Percentiles rank a stretch among this genome's conserved stretches.
These are phyloP conservation scores for Dothideomycetes sp. DNA, from an alignment of 2,329 filamentous ascomycete species.

Conservation along the genomic window DNA sequence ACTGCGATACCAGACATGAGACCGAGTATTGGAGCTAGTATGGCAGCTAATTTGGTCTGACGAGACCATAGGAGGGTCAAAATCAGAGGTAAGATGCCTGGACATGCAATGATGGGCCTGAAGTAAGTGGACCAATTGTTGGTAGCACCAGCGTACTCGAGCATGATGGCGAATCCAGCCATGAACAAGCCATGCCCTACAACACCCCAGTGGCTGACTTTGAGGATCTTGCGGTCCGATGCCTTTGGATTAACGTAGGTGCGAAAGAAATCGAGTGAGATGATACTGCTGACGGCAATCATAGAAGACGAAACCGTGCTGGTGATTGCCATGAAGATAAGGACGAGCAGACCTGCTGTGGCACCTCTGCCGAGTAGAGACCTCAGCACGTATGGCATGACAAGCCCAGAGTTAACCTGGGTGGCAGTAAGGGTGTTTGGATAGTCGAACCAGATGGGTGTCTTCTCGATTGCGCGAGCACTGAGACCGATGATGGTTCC, in stretches of 20 bases:
- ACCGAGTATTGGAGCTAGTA: conserved; percentile 35
- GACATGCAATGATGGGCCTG: conserved; percentile 30
- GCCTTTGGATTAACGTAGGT: conserved; percentile 39
- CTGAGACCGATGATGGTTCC: conserved; percentile 37
- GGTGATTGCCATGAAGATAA: conserved; percentile 43
- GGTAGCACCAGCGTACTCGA: conserved; percentile 38
- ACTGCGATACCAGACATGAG: conserved; percentile 32
- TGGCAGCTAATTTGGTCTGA: conserved; percentile 34
- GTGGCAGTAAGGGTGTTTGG: conserved; percentile 28
- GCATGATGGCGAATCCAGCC: conserved; percentile 34
- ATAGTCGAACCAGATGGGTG: conserved; percentile 34
- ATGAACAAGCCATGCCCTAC: conserved; percentile 38
- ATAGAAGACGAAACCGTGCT: conserved; percentile 39
- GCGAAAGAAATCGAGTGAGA: conserved; percentile 40
- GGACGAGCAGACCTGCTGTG: conserved; percentile 33
- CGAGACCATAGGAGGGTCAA: conserved; percentile 34
- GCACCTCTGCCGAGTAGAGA: conserved; percentile 33
- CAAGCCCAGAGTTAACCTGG: conserved; percentile 33
- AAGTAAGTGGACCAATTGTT: conserved; percentile 37
- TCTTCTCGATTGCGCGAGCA: conserved; percentile 34
- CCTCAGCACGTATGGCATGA: conserved; percentile 36
- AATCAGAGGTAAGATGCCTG: conserved; percentile 34
- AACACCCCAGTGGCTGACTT: conserved; percentile 37
- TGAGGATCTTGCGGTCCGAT: conserved; percentile 30
- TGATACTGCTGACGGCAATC: conserved; percentile 41